A percentile compares a stretch with the other conserved stretches of the same genome.
phyloP scores from a whole-genome alignment of 495 filamentous ascomycete genomes.

The Entonaema liquescens region DNA sequence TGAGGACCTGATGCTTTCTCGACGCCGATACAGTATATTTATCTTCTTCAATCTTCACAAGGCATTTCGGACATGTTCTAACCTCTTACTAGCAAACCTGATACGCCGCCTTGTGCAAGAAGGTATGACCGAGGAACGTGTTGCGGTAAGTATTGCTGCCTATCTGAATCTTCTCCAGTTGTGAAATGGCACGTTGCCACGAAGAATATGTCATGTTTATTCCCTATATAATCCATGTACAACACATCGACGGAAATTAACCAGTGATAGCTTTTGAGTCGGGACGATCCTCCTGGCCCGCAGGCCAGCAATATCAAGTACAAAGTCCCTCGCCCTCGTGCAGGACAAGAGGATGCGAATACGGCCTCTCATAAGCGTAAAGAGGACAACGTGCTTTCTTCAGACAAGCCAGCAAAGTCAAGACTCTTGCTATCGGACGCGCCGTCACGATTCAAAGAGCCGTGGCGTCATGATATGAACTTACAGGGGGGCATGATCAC shows the following conservation, averaged over 20 bases:
- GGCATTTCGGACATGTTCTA: not conserved
- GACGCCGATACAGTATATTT: constrained; percentile 49
- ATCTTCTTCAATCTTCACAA: not conserved
- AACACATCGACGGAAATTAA: not conserved
- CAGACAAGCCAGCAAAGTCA: not conserved
- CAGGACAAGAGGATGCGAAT: not conserved
- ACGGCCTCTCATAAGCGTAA: not conserved
- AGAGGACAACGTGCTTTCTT: not conserved
- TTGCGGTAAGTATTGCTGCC: constrained; percentile 59
- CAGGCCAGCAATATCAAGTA: not conserved
- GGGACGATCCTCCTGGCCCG: not conserved
- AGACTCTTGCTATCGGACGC: not conserved
- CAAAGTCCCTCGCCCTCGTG: not conserved
- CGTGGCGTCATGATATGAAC: not conserved
- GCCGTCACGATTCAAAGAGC: not conserved
- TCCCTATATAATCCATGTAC: not conserved
- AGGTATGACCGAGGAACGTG: constrained; percentile 67
- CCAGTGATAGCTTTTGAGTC: not conserved
- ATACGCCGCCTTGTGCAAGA: constrained; percentile 68
- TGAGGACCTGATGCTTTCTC: constrained; percentile 41
- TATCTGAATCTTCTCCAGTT: not conserved
- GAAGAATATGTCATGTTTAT: not conserved
- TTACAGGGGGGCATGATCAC: not conserved
- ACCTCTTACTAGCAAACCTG: constrained; percentile 62
- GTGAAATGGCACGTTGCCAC: not conserved